Evolutionary conservation across 1,284 basidiomycete genomes (phyloP).

Genomic region (Polyporus tsugae): DNA sequence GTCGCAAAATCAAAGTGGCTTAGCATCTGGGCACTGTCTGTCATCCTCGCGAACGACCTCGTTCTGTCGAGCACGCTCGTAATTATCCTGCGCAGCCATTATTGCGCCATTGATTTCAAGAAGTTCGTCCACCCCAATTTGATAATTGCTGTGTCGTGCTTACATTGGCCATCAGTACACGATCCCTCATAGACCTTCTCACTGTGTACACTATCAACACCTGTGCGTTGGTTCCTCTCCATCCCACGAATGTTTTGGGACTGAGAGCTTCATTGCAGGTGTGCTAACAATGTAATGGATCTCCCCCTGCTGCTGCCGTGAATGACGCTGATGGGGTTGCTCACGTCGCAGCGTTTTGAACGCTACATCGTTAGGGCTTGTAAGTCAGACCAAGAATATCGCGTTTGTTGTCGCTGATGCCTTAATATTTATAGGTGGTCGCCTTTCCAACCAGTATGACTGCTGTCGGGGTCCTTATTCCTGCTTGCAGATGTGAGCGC

Average conservation of each 20-base stretch:
- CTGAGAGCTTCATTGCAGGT: neutral
- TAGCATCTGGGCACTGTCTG: neutral
- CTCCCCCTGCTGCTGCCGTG: neutral
- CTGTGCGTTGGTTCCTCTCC: neutral
- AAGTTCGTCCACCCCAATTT: neutral
- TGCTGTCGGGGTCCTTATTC: neutral
- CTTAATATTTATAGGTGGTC: neutral
- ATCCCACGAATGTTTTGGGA: too few species aligned
- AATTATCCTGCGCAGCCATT: neutral
- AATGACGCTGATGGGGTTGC: neutral
- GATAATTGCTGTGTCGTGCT: neutral
- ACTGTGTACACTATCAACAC: constrained; percentile 3
- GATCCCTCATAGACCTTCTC: constrained; percentile 1
- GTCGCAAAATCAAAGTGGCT: neutral
- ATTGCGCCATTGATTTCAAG: neutral
- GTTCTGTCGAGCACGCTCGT: constrained; percentile 4
- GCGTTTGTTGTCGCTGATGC: neutral
- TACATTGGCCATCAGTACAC: neutral
- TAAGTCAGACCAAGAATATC: neutral
- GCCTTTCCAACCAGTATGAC: neutral
- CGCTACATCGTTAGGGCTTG: neutral
- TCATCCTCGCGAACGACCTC: constrained; percentile 3
- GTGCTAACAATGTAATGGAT: neutral
- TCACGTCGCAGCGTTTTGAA: neutral
- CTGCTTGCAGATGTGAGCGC: constrained; percentile 1